Base-by-base conservation (phyloP, 148 eudicot species). In the Camellia granthamiana region DNA sequence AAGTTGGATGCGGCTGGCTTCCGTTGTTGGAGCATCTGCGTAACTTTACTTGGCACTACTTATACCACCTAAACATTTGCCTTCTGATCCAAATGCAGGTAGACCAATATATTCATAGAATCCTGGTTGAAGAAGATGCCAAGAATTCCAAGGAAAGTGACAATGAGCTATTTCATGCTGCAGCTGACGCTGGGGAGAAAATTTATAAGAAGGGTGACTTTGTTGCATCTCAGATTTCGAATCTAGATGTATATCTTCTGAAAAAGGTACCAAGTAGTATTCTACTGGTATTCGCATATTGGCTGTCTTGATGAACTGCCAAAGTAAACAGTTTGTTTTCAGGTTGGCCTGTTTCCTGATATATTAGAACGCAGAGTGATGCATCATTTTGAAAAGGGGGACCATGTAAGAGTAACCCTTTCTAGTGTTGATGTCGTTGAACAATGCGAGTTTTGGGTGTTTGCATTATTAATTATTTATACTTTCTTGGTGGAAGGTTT, bases 341-440 rank as follows among this genome's bases (percentile, higher is more conserved):
- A 97, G 99, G 99, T 97, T 78, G 99, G 99, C 76, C 58, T 92
- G 78, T 97, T 97, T 85, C 99, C 99, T 66, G 99, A 97, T 82
- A 85, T 97, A 7, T 64, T 97, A 74, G 99, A 97, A 82, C 91
- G 92, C 77, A 97, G 91, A 81, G 94, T 90, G 47, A 83, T 74
- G 84, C 87, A 90, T 70, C 88, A 92, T 80, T 87, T 94, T 75
- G 92, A 89, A 78, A 90, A 92, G 69, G 92, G 95, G 60, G 97
- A 91, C 82, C 85, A 90, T 77, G 99, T 93, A 89, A 90, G 97
- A 78, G 38, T 72, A 67, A 13, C 59, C 59, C 58, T 78, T 8
- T 49, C 58, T n/a, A 62, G 54, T 65, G 18, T 21, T 80, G 23
- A 67, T 76, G 19, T 70, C 65, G 71, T 30, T 63, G 21, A 71